Conservation (phyloP, 2,329 filamentous ascomycete species). For the Albifimbria verrucaria region DNA sequence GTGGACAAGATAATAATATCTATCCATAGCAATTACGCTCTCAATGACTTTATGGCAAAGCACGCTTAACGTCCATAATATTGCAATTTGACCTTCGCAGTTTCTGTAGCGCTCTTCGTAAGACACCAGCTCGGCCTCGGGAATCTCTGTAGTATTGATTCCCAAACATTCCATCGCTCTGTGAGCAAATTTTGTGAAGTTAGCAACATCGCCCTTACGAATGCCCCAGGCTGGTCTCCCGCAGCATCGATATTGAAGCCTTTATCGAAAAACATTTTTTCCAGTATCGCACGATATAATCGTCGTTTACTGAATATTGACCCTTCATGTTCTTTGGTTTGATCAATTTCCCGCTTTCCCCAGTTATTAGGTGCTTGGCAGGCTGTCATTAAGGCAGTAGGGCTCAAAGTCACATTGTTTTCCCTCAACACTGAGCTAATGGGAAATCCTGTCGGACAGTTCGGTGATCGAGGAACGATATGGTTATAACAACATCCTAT, state of each 20-base stretch:
- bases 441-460: slow-evolving; percentile 31
- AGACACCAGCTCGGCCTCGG: slow-evolving; percentile 13
- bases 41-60: slow-evolving; percentile 29
- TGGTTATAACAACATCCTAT: slow-evolving; percentile 32
- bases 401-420: slow-evolving; percentile 18
- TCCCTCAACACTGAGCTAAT: slow-evolving; percentile 31
- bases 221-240: slow-evolving; percentile 24
- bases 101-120: slow-evolving; percentile 21
- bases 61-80: slow-evolving; percentile 28
- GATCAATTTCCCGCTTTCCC: slow-evolving; percentile 14
- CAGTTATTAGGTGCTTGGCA: slow-evolving; percentile 32
- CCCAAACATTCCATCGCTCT: slow-evolving; percentile 20
- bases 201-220: slow-evolving; percentile 22
- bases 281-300: slow-evolving; percentile 22
- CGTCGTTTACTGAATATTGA: slow-evolving; percentile 21
- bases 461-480: slow-evolving; percentile 25
- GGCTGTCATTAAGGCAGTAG: slow-evolving; percentile 29
- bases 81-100: slow-evolving; percentile 22
- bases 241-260: slow-evolving; percentile 8
- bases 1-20: slow-evolving; percentile 23
- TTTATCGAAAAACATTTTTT: slow-evolving; percentile 24
- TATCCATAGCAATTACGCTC: slow-evolving; percentile 27
- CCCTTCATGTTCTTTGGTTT: neutral
- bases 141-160: slow-evolving; percentile 12
- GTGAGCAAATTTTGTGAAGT: slow-evolving; percentile 20